Evolutionary conservation across 352 stramenopile species (phyloP).

Genomic region (Phytophthora podocarpi): DNA sequence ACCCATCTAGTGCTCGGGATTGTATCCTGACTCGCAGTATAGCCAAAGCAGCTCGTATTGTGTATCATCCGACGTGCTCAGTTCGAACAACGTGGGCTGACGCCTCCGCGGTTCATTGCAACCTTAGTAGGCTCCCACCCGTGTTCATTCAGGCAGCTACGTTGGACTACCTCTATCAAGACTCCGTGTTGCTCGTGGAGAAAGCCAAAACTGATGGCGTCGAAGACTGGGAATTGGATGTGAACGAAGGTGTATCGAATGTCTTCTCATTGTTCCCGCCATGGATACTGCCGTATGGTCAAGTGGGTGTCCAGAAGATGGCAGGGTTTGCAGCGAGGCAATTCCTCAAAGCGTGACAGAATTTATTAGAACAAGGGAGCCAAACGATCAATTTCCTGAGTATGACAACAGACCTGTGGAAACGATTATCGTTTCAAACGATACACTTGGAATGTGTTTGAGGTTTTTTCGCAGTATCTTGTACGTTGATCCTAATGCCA

Average conservation of each 20-base stretch:
- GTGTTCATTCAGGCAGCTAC: constrained; percentile 43
- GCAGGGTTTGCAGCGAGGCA: constrained; percentile 36
- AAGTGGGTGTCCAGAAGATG: constrained; percentile 36
- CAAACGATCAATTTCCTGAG: too few relatives aligned
- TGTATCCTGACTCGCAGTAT: constrained; percentile 40
- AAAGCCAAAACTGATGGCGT: constrained; percentile 38
- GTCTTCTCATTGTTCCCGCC: constrained; percentile 41
- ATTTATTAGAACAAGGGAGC: too few relatives aligned
- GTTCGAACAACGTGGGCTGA: constrained; percentile 29
- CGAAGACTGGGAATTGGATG: constrained; percentile 41
- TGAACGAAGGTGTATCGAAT: constrained; percentile 43
- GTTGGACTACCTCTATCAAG: constrained; percentile 39
- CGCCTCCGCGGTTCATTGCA: constrained; percentile 47
- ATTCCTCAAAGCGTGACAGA: constrained; percentile 5
- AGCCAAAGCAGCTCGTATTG: constrained; percentile 18
- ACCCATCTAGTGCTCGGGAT: constrained; percentile 8
- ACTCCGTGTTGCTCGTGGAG: constrained; percentile 26
- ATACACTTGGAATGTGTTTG: too few relatives aligned
- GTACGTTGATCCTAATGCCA: too few relatives aligned
- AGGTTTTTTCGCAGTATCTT: too few relatives aligned
- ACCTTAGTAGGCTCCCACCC: constrained; percentile 37
- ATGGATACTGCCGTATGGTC: constrained; percentile 39
- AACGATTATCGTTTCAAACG: too few relatives aligned
- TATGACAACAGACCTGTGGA: too few relatives aligned
- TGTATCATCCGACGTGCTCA: constrained; percentile 24